Conservation (phyloP, 2,329 filamentous ascomycete genomes). For the Microdochium paspali region DNA sequence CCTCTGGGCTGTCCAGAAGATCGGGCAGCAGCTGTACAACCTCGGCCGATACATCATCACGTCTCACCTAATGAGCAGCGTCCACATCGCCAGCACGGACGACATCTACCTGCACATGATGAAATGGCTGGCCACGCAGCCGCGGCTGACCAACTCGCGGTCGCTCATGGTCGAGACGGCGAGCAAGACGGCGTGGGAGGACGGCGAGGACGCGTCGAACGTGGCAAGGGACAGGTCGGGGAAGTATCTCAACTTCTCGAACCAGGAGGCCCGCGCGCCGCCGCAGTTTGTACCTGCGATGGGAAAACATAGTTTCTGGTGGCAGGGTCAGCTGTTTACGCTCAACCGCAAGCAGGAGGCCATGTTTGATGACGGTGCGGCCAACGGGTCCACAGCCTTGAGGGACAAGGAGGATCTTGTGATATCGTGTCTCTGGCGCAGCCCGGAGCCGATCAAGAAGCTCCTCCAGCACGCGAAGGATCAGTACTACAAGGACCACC, state of each 20-base stretch:
- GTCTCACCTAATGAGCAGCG: conserved; percentile 38
- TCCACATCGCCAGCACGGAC: conserved; percentile 45
- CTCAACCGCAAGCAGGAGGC: conserved; percentile 36
- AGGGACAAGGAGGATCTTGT: conserved; percentile 42
- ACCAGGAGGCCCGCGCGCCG: conserved; percentile 41
- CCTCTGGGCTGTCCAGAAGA: conserved; percentile 34
- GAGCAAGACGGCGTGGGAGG: conserved; percentile 43
- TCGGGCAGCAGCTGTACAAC: conserved; percentile 24
- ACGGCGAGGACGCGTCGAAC: conserved; percentile 22
- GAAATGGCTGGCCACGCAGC: conserved; percentile 46
- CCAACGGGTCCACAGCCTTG: conserved; percentile 24
- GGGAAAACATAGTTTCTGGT: conserved; percentile 45
- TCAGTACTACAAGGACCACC: conserved; percentile 39
- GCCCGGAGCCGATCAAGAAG: conserved; percentile 42
- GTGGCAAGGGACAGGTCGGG: conserved; percentile 18
- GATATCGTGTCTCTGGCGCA: conserved; percentile 46
- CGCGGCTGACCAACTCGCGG: conserved; percentile 38
- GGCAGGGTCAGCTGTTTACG: conserved; percentile 38
- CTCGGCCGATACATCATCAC: conserved; percentile 26
- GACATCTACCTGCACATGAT: conserved; percentile 50
- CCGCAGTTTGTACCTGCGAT: conserved; percentile 45
- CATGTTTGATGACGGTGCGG: conserved; percentile 23
- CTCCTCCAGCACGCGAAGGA: conserved; percentile 44
- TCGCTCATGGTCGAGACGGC: conserved; percentile 46
- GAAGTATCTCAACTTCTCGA: conserved; percentile 50